phyloP scores from a whole-genome alignment of 106 monocot genomes.

The Dioscorea dumetorum region DNA sequence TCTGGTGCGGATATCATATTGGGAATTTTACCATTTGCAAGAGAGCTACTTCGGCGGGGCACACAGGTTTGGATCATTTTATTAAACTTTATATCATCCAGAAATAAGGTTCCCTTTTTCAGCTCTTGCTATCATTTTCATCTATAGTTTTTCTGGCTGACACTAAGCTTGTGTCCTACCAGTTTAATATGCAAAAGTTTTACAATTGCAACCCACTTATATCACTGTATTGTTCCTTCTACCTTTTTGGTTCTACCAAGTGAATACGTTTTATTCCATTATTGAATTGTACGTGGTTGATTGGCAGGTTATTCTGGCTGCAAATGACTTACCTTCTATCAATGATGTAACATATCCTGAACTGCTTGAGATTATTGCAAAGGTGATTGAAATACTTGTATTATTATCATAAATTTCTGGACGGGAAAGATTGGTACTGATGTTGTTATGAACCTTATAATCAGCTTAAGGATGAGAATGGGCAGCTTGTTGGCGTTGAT shows the following conservation, averaged over 20 bases:
- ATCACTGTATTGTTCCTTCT: too few species aligned
- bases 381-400: constrained; percentile 23
- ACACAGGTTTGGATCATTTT: constrained; percentile 45
- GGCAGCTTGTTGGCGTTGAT: constrained; percentile 73
- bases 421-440: background rate
- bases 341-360: constrained; percentile 74
- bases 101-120: too few species aligned
- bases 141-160: too few species aligned
- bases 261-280: background rate
- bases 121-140: too few species aligned
- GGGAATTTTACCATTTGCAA: constrained; percentile 95
- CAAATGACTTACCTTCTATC: constrained; percentile 79
- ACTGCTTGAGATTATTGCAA: constrained; percentile 45
- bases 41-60: constrained; percentile 81
- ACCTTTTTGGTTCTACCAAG: background rate
- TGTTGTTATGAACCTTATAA: background rate
- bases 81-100: background rate
- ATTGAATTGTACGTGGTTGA: background rate
- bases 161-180: too few species aligned
- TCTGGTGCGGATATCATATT: constrained; percentile 95
- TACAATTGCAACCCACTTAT: too few species aligned
- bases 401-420: background rate
- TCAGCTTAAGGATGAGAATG: constrained; percentile 96
- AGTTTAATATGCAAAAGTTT: too few species aligned
- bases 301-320: constrained; percentile 65